Evolutionary conservation across 768 basidiomycete genomes (phyloP).

Genomic region (Steccherinum ochraceum): DNA sequence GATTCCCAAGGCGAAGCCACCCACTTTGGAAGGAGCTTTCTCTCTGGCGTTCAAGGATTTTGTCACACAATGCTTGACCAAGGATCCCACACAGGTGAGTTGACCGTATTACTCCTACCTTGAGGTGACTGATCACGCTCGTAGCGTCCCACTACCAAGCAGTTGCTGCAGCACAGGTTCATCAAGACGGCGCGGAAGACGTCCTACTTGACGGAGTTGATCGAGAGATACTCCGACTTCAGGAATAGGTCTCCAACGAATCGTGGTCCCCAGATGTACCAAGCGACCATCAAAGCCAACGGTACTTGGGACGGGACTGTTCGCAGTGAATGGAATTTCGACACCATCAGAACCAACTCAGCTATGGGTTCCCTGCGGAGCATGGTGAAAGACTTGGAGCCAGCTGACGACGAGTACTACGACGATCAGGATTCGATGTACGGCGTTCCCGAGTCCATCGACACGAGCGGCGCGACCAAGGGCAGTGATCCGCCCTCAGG

Average conservation of each 20-base stretch:
- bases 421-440: constrained; percentile 32
- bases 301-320: constrained; percentile 75
- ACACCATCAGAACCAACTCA: constrained; percentile 67
- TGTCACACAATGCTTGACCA: constrained; percentile 82
- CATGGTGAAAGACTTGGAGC: constrained; percentile 64
- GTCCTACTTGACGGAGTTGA: constrained; percentile 77
- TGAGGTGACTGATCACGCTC: no score
- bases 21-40: constrained; percentile 82
- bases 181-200: constrained; percentile 81
- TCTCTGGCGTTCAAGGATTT: constrained; percentile 90
- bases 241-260: constrained; percentile 54
- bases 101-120: neutral
- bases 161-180: constrained; percentile 91
- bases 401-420: constrained; percentile 42
- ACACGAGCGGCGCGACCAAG: constrained; percentile 52
- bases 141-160: constrained; percentile 88
- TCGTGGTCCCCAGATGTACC: constrained; percentile 41
- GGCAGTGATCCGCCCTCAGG: constrained; percentile 41
- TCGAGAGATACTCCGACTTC: constrained; percentile 81
- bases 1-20: constrained; percentile 95
- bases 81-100: constrained; percentile 78
- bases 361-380: constrained; percentile 76
- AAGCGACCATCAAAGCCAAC: constrained; percentile 52
- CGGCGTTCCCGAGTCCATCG: constrained; percentile 40
- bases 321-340: constrained; percentile 94